These are phyloP conservation scores for Thymus quinquecostatus DNA, from an alignment of 257 asterid genomes.

Conservation along the genomic window DNA sequence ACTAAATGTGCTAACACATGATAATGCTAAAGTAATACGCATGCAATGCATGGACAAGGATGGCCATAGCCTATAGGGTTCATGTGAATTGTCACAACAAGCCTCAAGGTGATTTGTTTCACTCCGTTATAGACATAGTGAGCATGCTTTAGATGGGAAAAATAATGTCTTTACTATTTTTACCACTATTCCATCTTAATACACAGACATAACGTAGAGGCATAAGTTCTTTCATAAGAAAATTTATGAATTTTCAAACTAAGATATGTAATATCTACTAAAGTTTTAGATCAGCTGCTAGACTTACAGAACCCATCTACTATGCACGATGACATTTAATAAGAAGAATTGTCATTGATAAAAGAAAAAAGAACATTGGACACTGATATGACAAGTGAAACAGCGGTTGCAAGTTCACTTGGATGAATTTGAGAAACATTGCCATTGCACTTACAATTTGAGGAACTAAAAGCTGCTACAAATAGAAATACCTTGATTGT, in stretches of 20 bases:
- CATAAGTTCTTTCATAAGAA: constrained; percentile 12
- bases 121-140: not conserved
- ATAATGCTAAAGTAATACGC: not conserved
- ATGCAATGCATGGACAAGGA: not conserved
- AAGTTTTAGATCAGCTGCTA: too few relatives aligned
- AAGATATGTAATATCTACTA: not conserved
- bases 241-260: not conserved
- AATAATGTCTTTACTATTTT: not conserved
- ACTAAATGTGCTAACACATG: not conserved
- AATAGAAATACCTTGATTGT: constrained; percentile 67
- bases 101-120: not conserved
- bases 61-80: not conserved
- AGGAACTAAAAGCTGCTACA: constrained; percentile 1
- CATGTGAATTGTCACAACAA: not conserved
- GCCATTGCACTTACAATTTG: not conserved
- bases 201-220: not conserved
- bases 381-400: not conserved
- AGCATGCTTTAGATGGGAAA: not conserved
- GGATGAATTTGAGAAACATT: constrained; percentile 22
- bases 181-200: not conserved
- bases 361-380: not conserved
- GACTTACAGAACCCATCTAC: not conserved
- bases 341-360: too few relatives aligned
- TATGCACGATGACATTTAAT: not conserved
- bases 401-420: not conserved